Conservation (phyloP, 2,329 filamentous ascomycete species). For the Sphaerulina musiva region DNA sequence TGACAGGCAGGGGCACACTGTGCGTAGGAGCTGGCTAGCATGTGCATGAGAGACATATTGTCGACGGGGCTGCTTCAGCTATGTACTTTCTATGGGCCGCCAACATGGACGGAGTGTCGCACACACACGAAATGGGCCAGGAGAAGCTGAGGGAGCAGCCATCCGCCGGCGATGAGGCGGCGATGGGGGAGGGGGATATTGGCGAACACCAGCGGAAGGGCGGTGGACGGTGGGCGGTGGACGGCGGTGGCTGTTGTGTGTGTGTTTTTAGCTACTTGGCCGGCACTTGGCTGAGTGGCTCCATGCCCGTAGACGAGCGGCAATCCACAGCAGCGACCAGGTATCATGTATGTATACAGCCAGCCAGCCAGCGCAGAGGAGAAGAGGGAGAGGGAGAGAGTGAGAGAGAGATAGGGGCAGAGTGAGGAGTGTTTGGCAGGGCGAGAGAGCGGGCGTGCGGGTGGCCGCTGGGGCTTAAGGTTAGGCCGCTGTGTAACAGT, state of each 20-base stretch:
- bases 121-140: constrained; percentile 5
- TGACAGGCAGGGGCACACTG: constrained; percentile 17
- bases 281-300: constrained; percentile 10
- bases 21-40: constrained; percentile 17
- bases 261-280: not conserved
- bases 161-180: constrained; percentile 1
- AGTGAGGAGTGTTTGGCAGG: not conserved
- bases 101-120: constrained; percentile 9
- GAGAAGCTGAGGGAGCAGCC: constrained; percentile 8
- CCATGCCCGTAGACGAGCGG: constrained; percentile 19
- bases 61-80: constrained; percentile 6
- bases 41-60: constrained; percentile 14
- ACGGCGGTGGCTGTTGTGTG: constrained; percentile 4
- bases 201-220: not conserved
- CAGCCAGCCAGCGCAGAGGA: not conserved
- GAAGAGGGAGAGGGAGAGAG: not conserved
- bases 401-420: not conserved
- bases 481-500: constrained; percentile 20
- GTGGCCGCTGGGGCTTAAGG: constrained; percentile 13
- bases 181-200: constrained; percentile 3
- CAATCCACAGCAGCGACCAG: not conserved
- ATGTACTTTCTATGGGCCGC: constrained; percentile 9
- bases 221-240: not conserved
- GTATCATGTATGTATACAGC: not conserved
- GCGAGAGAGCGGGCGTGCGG: not conserved